Evolutionary conservation across 2,329 filamentous ascomycete genomes (phyloP), one percentile per base, ranked within the genome.

Genomic region (Fusarium bactridioides): DNA sequence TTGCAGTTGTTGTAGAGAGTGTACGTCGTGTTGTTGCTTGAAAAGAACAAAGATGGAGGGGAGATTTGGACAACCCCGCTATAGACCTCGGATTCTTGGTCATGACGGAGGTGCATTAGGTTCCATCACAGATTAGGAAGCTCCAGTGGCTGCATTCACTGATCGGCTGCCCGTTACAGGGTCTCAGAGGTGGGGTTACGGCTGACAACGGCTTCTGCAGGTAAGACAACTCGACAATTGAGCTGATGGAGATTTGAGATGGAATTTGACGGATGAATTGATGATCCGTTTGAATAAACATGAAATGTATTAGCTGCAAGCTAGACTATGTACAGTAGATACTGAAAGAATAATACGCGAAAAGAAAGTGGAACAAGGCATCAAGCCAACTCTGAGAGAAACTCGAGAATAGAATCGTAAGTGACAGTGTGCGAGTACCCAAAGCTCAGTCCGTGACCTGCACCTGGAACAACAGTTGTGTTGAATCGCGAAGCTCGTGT

Each of bases 361-460:
- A 56, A 31, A 2, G 23, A 64, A 67, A 3, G 19, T 21, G 10
- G 8, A 51, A 11, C 2, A 21, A 35, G 13, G 25, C 33, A 35
- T 38, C n/a, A 33, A 40, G 10, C 8, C 35, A 60, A 50, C 35
- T 73, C 73, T 1, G 74, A 69, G 31, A 84, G 69, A 54, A 84
- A 85, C 56, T 83, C 78, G 4, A 81, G 73, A 12, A 84, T 85
- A 15, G 78, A 69, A 15, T 76, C 64, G 45, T 82, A 84, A 2
- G 82, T 80, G 2, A 70, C 45, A 2, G 70, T 67, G 27, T 79
- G 77, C 0, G 82, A 79, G 63, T 83, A 83, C 13, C 76, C 82
- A n/a, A 86, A 76, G 74, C 87, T 89, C 25, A 90, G 74, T 0
- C 82, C 86, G 56, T 89, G 86, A 0, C 86, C 82, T 38, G 87